Evolutionary conservation across 345 rosid genomes (phyloP).

Genomic region (Lumnitzera racemosa): DNA sequence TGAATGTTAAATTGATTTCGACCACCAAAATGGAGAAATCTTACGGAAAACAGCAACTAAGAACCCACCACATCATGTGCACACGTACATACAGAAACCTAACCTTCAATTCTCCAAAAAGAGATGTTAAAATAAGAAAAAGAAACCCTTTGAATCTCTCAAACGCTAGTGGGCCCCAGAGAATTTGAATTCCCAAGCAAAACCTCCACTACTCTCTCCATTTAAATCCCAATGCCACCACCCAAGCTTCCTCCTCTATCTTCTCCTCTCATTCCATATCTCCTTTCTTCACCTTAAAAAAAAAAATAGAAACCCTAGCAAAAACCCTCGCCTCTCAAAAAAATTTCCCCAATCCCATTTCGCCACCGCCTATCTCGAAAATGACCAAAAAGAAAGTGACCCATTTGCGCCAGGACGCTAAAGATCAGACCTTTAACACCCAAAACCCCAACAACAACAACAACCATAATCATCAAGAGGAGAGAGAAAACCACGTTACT

Average conservation of each 20-base stretch:
- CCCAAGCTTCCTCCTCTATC: not conserved
- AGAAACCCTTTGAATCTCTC: no score
- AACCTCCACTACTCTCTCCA: slow-evolving; percentile 4
- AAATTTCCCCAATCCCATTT: slow-evolving; percentile 1
- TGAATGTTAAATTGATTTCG: not conserved
- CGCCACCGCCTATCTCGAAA: slow-evolving; percentile 6
- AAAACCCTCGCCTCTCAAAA: slow-evolving; percentile 26
- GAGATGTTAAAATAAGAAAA: no score
- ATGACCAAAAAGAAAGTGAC: slow-evolving; percentile 47
- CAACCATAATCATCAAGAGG: not conserved
- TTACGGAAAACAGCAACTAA: no score
- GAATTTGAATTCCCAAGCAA: slow-evolving; percentile 23
- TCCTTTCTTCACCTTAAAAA: slow-evolving; percentile 18
- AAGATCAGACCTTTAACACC: slow-evolving; percentile 2
- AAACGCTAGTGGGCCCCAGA: slow-evolving; percentile 21
- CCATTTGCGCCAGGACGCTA: slow-evolving; percentile 12
- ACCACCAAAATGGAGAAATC: not conserved
- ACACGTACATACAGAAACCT: no score
- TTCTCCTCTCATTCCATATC: not conserved
- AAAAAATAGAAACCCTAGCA: slow-evolving; percentile 23
- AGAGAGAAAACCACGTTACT: slow-evolving; percentile 8
- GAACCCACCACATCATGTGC: no score
- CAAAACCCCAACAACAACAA: not conserved
- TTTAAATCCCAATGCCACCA: not conserved
- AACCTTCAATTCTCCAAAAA: no score